These are phyloP conservation scores for Trypanosoma brucei DNA, from an alignment of 208 protist genomes.

Conservation along the genomic window DNA sequence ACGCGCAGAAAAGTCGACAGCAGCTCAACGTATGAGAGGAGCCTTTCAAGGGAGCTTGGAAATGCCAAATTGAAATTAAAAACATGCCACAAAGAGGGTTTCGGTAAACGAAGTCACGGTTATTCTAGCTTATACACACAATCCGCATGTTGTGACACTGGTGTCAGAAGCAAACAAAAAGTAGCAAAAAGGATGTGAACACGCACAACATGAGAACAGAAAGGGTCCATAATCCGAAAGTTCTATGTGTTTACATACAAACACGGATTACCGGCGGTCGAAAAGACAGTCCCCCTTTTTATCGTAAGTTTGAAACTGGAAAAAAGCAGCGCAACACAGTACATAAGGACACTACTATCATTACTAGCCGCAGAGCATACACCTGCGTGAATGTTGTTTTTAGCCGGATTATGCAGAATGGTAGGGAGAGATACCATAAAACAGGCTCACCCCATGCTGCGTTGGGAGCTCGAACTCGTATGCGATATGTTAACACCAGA, in stretches of 20 bases:
- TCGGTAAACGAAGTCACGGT: neutral
- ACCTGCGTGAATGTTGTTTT: constrained; percentile 1
- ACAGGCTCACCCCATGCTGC: neutral
- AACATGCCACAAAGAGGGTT: too few species aligned
- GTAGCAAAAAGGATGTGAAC: constrained; percentile 5
- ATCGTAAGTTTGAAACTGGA: constrained; percentile 9
- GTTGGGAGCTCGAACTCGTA: neutral
- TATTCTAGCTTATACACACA: neutral
- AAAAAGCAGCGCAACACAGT: constrained; percentile 7
- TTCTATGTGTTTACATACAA: neutral
- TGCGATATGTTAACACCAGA: neutral
- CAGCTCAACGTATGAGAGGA: neutral
- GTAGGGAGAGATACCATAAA: neutral
- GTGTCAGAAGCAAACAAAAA: neutral
- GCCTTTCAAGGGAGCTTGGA: neutral
- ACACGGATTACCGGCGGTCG: neutral
- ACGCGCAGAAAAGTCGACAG: neutral
- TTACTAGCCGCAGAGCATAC: neutral
- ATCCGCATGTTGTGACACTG: neutral
- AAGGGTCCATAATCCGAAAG: constrained; percentile 4
- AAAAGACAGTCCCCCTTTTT: constrained; percentile 2
- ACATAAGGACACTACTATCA: neutral
- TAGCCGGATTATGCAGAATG: neutral
- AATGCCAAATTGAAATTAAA: neutral
- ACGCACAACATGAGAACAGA: neutral